Evolutionary conservation across 306 rosid genomes (phyloP).

Genomic region (Prinsepia uniflora): DNA sequence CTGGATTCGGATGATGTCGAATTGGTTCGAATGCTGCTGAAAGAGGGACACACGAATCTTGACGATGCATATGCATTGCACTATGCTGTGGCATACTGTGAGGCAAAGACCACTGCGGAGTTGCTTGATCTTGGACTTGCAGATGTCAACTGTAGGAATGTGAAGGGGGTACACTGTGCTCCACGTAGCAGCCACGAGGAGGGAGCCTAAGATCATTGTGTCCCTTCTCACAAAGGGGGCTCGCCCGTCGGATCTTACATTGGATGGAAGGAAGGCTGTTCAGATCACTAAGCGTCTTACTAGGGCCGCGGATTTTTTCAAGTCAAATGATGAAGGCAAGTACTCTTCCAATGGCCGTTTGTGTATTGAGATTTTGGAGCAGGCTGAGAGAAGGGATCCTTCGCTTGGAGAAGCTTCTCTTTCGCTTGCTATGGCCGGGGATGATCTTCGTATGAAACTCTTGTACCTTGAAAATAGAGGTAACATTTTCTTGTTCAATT

Average conservation of each 20-base stretch:
- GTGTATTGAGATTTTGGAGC: conserved; percentile 70
- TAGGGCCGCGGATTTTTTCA: conserved; percentile 40
- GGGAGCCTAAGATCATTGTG: conserved; percentile 58
- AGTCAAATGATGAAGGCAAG: conserved; percentile 43
- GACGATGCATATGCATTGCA: conserved; percentile 68
- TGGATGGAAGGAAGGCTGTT: conserved; percentile 64
- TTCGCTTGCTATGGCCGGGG: conserved; percentile 68
- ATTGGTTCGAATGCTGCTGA: conserved; percentile 53
- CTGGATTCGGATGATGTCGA: conserved; percentile 66
- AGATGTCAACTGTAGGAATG: conserved; percentile 47
- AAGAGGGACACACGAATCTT: conserved; percentile 53
- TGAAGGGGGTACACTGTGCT: conserved; percentile 55
- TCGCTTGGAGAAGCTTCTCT: conserved; percentile 60
- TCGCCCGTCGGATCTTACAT: conserved; percentile 52
- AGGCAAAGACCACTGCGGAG: conserved; percentile 49
- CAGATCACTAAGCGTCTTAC: conserved; percentile 54
- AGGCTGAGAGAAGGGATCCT: conserved; percentile 70
- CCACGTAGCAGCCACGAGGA: conserved; percentile 54
- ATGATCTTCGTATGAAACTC: conserved; percentile 57
- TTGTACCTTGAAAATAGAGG: conserved; percentile 78
- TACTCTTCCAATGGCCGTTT: conserved; percentile 39
- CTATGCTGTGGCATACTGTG: conserved; percentile 61
- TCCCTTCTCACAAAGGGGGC: conserved; percentile 69
- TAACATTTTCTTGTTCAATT: conserved; percentile 3
- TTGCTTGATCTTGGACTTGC: conserved; percentile 67